phyloP scores from a whole-genome alignment of 371 early-diverging fungal genomes.

The Chytridium lagenaria region DNA sequence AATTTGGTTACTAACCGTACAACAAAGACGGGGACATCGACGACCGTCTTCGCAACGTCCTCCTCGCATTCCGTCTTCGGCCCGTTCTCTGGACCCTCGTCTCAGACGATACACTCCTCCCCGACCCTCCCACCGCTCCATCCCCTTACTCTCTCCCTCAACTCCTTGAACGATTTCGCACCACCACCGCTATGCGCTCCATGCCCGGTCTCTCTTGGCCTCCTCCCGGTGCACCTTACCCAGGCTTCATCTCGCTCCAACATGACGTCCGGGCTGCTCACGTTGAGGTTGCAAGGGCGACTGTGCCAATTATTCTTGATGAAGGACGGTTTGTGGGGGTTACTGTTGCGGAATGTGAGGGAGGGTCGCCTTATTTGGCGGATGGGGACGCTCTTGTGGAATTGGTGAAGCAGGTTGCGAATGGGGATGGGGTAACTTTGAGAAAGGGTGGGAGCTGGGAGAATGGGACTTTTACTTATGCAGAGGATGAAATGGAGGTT shows the following conservation, averaged over 20 bases:
- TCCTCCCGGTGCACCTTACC: neutral
- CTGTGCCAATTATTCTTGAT: neutral
- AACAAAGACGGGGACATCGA: conserved; percentile 54
- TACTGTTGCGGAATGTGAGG: neutral
- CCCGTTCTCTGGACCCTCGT: conserved; percentile 43
- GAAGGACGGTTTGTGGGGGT: neutral
- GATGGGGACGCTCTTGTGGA: no score
- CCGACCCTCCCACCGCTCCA: neutral
- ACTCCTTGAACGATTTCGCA: neutral
- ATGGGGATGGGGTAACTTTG: no score
- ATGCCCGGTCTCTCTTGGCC: neutral
- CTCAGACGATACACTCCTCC: conserved; percentile 12
- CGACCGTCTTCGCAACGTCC: conserved; percentile 45
- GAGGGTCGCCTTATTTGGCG: no score
- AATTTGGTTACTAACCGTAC: no score
- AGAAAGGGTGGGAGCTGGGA: no score
- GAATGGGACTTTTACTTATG: no score
- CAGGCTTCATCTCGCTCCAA: neutral
- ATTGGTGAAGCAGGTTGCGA: no score
- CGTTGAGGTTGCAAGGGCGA: neutral
- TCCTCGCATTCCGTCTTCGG: conserved; percentile 33
- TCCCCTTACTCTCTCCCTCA: neutral
- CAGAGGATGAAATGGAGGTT: no score
- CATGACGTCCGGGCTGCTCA: neutral
- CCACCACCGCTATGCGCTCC: neutral